Evolutionary conservation across 1,139 yeast species (phyloP).

Genomic region (Spathaspora jeffriesii): DNA sequence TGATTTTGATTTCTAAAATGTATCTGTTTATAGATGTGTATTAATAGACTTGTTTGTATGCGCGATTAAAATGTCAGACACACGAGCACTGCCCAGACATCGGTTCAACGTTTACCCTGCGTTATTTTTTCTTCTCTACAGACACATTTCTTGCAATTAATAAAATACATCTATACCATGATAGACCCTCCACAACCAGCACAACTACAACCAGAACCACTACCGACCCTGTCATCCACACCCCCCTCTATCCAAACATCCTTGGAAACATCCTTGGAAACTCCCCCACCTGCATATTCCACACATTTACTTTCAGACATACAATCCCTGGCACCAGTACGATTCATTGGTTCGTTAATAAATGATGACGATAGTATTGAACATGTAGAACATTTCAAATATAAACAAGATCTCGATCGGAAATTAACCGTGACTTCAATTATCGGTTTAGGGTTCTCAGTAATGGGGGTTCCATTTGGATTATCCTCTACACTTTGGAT

Average conservation of each 20-base stretch:
- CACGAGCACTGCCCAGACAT: not conserved
- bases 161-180: not conserved
- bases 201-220: constrained; percentile 1
- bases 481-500: constrained; percentile 70
- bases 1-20: constrained; percentile 27
- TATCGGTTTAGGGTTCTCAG: constrained; percentile 71
- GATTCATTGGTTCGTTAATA: constrained; percentile 20
- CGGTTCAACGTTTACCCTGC: not conserved
- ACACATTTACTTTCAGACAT: constrained; percentile 17
- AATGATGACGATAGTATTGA: constrained; percentile 40
- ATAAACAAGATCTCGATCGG: constrained; percentile 67
- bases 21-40: no score
- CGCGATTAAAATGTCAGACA: no score
- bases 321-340: constrained; percentile 20
- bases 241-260: no score
- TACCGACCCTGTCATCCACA: constrained; percentile 1
- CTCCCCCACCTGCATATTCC: constrained; percentile 20
- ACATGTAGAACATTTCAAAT: constrained; percentile 67
- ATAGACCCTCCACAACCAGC: constrained; percentile 2
- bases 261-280: constrained; percentile 6
- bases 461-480: constrained; percentile 82
- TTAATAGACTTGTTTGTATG: no score
- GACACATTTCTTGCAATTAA: not conserved
- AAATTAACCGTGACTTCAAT: constrained; percentile 67
- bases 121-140: not conserved